Conservation (phyloP, 306 rosid genomes). For the Hippophae tibetana region DNA sequence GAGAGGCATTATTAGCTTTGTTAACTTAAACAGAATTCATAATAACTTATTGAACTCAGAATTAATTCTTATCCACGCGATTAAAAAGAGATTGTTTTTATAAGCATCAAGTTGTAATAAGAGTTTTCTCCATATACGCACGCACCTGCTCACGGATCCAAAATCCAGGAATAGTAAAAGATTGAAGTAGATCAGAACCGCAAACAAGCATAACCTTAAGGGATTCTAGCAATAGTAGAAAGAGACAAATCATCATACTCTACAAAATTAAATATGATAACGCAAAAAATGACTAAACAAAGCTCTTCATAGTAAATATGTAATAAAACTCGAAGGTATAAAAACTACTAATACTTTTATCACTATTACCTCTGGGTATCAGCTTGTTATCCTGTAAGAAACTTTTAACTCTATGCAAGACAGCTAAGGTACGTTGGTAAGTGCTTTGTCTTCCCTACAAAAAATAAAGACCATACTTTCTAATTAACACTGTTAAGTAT, state of each 20-base stretch:
- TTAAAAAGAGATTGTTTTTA: conserved; percentile 3
- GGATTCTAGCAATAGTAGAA: conserved; percentile 45
- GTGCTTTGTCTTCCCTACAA: conserved; percentile 68
- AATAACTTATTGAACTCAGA: neutral
- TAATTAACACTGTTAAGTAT: neutral
- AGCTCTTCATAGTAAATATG: neutral
- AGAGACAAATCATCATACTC: conserved; percentile 6
- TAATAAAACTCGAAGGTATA: neutral
- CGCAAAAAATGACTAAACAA: neutral
- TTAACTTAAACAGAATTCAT: neutral
- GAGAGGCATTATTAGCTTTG: neutral
- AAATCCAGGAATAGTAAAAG: conserved; percentile 61
- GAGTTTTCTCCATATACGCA: neutral
- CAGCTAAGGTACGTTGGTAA: conserved; percentile 58
- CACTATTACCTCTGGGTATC: conserved; percentile 48
- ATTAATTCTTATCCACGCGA: neutral
- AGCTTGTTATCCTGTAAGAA: conserved; percentile 38
- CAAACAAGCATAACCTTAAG: conserved; percentile 80
- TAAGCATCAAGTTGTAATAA: neutral
- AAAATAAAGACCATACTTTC: conserved; percentile 5
- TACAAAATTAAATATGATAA: neutral
- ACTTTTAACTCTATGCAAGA: conserved; percentile 54
- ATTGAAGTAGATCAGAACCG: conserved; percentile 86
- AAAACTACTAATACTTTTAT: neutral
- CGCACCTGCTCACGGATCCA: conserved; percentile 75